Evolutionary conservation across 768 basidiomycete genomes (phyloP), one percentile per base, ranked within the genome.

Genomic region (Filobasidium floriforme): DNA sequence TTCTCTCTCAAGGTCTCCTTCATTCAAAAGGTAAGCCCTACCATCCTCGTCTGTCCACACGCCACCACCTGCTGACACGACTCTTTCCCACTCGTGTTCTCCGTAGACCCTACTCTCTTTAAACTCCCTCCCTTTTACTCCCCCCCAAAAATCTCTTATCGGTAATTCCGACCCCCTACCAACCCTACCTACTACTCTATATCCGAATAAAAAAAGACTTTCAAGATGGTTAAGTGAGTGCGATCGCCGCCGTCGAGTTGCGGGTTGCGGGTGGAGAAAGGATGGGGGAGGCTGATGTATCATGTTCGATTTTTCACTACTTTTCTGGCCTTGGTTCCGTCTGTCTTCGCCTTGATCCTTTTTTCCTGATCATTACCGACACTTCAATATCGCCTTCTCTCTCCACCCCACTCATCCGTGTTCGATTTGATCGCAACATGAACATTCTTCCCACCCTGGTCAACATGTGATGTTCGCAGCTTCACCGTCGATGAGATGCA

Each of bases 401-500:
- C 32, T 37, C 32, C 32, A 37, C 32, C 32, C 9, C 32, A 37
- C 32, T 37, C 9, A 37, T n/a, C n/a, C n/a, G n/a, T n/a, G n/a
- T n/a, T n/a, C n/a, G n/a, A n/a, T n/a, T n/a, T n/a, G n/a, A n/a
- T n/a, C n/a, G n/a, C n/a, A n/a, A n/a, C n/a, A n/a, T n/a, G n/a
- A n/a, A n/a, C n/a, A n/a, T n/a, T n/a, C n/a, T n/a, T n/a, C 37
- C 15, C 41, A 37, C 55, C 18, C 62, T 22, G 10, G 22, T 54
- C 18, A 54, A 54, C 52, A 11, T 9, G 6, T 22, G 2, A 57
- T 9, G 14, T 51, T 37, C 32, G 1, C 49, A 77, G 73, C 73
- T 77, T 78, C 74, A 78, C 77, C 68, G 70, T 78, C 54, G 80
- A 78, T 64, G 79, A 80, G 73, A 79, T 80, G 72, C 69, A 79